Base-by-base conservation (phyloP, 495 filamentous ascomycete genomes). In the Talaromyces trachyspermus region DNA sequence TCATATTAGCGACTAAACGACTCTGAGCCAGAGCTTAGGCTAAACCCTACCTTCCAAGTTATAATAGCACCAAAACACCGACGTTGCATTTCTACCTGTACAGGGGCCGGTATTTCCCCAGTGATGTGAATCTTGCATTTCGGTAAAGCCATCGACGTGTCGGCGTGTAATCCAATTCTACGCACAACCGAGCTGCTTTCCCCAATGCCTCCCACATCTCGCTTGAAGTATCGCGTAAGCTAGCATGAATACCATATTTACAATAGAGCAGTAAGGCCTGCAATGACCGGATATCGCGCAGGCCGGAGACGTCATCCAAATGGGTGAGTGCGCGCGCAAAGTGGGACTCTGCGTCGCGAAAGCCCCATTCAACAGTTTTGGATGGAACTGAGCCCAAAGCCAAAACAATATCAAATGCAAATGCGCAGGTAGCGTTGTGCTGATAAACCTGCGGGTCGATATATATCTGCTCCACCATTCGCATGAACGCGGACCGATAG, bases 401-500 rank as follows among this genome's bases (percentile, higher is more conserved):
- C 33, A 37, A 37, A 17, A 37, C 33, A 37, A 37, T 37, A 37
- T 37, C 33, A 17, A 37, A 37, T 12, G 33, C 33, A 17, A 37
- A 37, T 12, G 33, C 33, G 19, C 33, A 37, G 9, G 33, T 17
- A 17, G 33, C 7, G 14, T 37, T 37, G n/a, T 37, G 33, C 33
- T 37, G 33, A 37, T 37, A 37, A 17, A 37, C 14, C 14, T 37
- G 2, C 2, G 33, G 33, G 14, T 37, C 33, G 33, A 17, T 15
- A 37, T 37, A 37, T 37, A 37, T 37, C 10, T 9, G 9, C 1
- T 37, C n/a, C 14, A 37, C 33, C 33, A 37, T 37, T 15, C 19
- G 33, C 33, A 37, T 37, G 33, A 37, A 37, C 19, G n/a, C 33
- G 14, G 33, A 17, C 6, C 33, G 33, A 17, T 37, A 37, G 33